These are phyloP conservation scores for Tetrahymena malaccensis DNA, from an alignment of 73 alveolate genomes.

Conservation along the genomic window DNA sequence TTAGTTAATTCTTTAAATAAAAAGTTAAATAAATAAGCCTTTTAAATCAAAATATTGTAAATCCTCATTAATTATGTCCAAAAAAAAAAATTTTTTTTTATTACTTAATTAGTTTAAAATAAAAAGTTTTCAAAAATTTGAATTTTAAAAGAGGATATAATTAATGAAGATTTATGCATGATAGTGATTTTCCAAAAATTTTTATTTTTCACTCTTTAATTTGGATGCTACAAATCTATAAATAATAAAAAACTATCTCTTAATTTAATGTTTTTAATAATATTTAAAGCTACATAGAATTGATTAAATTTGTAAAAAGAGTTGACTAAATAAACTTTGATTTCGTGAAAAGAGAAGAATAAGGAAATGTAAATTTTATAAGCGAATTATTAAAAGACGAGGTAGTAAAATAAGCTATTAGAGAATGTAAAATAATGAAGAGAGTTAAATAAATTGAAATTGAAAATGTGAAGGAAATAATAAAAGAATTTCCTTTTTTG, in stretches of 20 bases:
- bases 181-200: too few relatives aligned
- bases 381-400: neutral
- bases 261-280: neutral
- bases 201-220: neutral
- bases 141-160: too few relatives aligned
- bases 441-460: neutral
- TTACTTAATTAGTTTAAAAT: too few relatives aligned
- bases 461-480: neutral
- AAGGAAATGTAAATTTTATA: neutral
- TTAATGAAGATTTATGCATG: too few relatives aligned
- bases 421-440: neutral
- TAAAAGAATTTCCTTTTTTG: neutral
- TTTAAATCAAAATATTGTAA: too few relatives aligned
- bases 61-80: too few relatives aligned
- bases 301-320: neutral
- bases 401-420: neutral
- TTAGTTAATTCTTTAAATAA: too few relatives aligned
- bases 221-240: too few relatives aligned
- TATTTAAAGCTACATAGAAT: neutral
- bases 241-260: too few relatives aligned
- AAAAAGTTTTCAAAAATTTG: too few relatives aligned
- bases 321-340: neutral
- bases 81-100: too few relatives aligned
- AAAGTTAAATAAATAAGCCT: too few relatives aligned
- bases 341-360: neutral